Conservation (phyloP, 495 filamentous ascomycete species). For the Neurospora sp. region DNA sequence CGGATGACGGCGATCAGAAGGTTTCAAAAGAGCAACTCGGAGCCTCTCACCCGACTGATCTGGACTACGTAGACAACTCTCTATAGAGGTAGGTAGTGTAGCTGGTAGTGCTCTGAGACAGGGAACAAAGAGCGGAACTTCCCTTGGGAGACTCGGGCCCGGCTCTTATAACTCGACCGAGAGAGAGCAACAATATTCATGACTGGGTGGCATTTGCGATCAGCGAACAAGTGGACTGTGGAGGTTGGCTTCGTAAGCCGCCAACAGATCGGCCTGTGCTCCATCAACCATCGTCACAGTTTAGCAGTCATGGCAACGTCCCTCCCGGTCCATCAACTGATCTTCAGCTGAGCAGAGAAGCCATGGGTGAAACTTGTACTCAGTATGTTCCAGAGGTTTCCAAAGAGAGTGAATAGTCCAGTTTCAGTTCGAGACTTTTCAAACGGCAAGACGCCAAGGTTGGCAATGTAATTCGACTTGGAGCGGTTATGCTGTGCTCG, state of each 20-base stretch:
- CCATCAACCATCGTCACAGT: neutral
- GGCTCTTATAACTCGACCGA: neutral
- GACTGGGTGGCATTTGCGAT: neutral
- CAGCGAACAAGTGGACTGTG: neutral
- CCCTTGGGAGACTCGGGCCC: neutral
- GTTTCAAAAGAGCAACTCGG: neutral
- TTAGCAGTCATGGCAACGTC: neutral
- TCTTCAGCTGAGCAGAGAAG: neutral
- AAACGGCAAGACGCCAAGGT: neutral
- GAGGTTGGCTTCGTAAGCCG: neutral
- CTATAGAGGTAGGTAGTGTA: neutral
- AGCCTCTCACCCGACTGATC: neutral
- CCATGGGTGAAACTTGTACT: neutral
- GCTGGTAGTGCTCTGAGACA: neutral
- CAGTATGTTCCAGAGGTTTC: neutral
- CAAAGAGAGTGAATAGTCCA: neutral
- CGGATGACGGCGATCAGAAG: neutral
- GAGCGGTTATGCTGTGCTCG: neutral
- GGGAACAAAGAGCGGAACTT: neutral
- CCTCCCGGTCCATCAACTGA: neutral
- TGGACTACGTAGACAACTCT: neutral
- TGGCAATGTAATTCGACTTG: neutral
- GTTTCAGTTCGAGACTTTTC: neutral
- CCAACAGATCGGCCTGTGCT: neutral
- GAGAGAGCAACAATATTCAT: neutral